A percentile compares a stretch with the other conserved stretches of the same genome.
These are phyloP conservation scores for Serendipita sp. DNA, from an alignment of 768 basidiomycete species.

Conservation along the genomic window DNA sequence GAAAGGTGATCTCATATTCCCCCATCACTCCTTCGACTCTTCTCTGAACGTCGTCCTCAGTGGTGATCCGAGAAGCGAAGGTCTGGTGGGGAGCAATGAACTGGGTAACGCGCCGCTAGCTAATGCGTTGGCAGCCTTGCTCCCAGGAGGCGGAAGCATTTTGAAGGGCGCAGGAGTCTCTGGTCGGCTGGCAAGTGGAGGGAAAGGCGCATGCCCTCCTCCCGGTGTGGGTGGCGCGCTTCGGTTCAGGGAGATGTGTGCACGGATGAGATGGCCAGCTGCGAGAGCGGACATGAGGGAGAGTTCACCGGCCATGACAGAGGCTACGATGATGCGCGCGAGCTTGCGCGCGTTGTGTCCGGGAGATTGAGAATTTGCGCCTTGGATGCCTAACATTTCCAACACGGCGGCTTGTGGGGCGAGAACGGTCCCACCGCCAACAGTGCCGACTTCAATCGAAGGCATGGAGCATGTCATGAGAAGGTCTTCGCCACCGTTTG, in stretches of 20 bases:
- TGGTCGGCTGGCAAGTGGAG: constrained; percentile 16
- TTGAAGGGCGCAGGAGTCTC: constrained; percentile 21
- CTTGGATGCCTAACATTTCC: constrained; percentile 85
- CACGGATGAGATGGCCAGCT: constrained; percentile 85
- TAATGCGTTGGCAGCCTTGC: not conserved
- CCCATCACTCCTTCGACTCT: not conserved
- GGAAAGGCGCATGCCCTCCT: not conserved
- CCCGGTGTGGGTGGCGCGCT: constrained; percentile 68
- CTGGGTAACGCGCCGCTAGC: not conserved
- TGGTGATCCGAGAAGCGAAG: not conserved
- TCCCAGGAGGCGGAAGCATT: constrained; percentile 8
- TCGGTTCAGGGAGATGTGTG: constrained; percentile 86
- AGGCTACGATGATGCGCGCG: constrained; percentile 75
- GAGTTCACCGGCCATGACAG: constrained; percentile 96
- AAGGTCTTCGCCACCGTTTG: constrained; percentile 77
- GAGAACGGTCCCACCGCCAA: constrained; percentile 91
- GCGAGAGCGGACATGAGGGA: constrained; percentile 84
- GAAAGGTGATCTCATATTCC: too few species aligned
- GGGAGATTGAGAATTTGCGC: constrained; percentile 73
- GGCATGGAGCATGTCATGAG: constrained; percentile 94
- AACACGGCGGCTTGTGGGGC: constrained; percentile 80
- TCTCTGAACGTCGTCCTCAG: not conserved
- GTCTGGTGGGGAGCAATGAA: not conserved
- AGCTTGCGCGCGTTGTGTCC: constrained; percentile 82
- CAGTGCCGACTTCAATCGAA: constrained; percentile 96